Conservation (phyloP, 441 rosid genomes). For the Hura crepitans region DNA sequence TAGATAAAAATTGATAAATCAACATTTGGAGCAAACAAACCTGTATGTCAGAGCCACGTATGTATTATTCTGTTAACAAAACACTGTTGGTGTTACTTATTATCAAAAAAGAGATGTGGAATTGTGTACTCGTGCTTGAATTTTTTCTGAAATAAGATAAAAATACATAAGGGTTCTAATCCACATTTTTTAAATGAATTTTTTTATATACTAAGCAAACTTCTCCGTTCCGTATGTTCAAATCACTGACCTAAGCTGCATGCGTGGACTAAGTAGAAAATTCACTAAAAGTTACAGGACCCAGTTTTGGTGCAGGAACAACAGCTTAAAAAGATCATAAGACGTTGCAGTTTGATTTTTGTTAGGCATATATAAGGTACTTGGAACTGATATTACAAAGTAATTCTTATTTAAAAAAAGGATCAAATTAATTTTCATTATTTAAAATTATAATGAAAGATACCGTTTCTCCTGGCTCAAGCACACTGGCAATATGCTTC, state of each 20-base stretch:
- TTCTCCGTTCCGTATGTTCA: not conserved
- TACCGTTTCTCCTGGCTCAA: slow-evolving; percentile 93
- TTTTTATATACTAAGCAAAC: not conserved
- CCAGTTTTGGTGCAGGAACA: not conserved
- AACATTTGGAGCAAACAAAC: not conserved
- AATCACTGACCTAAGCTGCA: not conserved
- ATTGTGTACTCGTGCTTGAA: not conserved
- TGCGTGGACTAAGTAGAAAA: not conserved
- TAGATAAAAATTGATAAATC: not conserved
- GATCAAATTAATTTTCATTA: not conserved
- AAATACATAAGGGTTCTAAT: not conserved
- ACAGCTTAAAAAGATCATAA: not conserved
- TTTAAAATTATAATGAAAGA: slow-evolving; percentile 10
- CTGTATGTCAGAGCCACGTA: not conserved
- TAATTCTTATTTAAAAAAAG: slow-evolving; percentile 1
- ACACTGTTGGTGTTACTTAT: not conserved
- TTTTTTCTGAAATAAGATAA: not conserved
- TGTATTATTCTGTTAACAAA: not conserved
- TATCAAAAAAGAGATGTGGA: not conserved
- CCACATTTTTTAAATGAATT: not conserved
- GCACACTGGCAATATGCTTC: slow-evolving; percentile 75
- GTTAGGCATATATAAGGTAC: too few species aligned
- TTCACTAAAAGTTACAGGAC: not conserved
- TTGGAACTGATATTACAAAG: not conserved
- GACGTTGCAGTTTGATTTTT: not conserved